phyloP scores from a whole-genome alignment of 208 protist genomes.

The Acanthamoeba lenticulata region DNA sequence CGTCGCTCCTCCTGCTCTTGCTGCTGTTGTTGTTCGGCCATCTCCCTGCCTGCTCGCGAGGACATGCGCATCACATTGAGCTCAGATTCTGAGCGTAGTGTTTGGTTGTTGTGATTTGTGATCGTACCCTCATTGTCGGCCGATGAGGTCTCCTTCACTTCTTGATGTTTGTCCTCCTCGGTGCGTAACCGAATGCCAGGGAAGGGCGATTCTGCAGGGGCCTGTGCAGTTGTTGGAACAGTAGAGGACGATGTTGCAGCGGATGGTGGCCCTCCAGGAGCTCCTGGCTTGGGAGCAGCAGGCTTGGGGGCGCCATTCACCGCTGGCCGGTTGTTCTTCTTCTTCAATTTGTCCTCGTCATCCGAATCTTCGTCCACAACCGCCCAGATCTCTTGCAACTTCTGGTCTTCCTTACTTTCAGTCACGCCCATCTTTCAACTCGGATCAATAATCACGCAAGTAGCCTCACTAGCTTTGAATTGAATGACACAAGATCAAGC shows the following conservation, averaged over 20 bases:
- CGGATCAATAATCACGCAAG: too few species aligned
- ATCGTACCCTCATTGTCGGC: too few species aligned
- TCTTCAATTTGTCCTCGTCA: conserved; percentile 55
- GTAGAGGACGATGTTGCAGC: not conserved
- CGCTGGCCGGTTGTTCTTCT: not conserved
- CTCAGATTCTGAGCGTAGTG: too few species aligned
- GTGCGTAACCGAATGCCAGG: conserved; percentile 39
- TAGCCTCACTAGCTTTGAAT: not conserved
- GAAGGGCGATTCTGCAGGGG: not conserved
- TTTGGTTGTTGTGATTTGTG: not conserved
- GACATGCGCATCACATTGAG: too few species aligned
- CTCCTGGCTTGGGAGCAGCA: not conserved
- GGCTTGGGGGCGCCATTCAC: not conserved
- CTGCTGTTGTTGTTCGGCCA: too few species aligned
- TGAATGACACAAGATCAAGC: not conserved
- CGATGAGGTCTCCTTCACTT: not conserved
- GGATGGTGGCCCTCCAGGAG: not conserved
- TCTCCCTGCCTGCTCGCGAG: too few species aligned
- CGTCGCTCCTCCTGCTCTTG: too few species aligned
- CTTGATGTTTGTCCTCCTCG: not conserved
- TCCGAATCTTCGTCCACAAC: conserved; percentile 62
- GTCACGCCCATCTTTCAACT: conserved; percentile 2
- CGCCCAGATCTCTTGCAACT: conserved; percentile 57
- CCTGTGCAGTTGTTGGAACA: not conserved
- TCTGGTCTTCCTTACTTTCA: conserved; percentile 64